Percentiles rank a stretch among this genome's conserved stretches.
Evolutionary conservation across 495 filamentous ascomycete genomes (phyloP).

Genomic region (Neurospora discreta): DNA sequence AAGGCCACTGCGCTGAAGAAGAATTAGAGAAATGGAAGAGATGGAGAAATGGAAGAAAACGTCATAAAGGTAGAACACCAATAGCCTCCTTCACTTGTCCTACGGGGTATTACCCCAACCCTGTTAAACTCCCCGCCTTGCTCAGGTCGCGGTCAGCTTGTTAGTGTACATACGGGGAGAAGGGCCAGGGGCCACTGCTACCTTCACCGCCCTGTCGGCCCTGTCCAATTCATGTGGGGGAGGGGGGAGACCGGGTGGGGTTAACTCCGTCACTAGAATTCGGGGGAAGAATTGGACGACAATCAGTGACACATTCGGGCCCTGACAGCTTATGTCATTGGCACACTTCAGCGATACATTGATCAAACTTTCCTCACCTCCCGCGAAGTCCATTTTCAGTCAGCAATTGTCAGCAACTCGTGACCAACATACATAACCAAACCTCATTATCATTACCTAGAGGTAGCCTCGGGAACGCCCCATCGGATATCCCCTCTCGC

Average conservation of each 20-base stretch:
- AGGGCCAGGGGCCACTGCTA: background rate
- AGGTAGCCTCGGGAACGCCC: background rate
- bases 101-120: background rate
- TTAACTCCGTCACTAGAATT: background rate
- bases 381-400: background rate
- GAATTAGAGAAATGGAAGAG: background rate
- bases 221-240: background rate
- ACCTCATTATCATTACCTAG: background rate
- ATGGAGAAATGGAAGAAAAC: background rate
- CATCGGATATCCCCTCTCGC: background rate
- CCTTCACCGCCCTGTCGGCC: background rate
- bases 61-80: background rate
- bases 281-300: background rate
- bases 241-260: background rate
- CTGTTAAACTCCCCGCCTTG: background rate
- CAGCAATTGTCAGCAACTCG: background rate
- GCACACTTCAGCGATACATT: background rate
- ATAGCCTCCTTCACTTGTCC: background rate
- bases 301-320: background rate
- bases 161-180: no score
- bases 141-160: background rate
- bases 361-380: background rate
- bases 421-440: background rate
- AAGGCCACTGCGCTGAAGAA: background rate
- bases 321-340: background rate